phyloP scores from a whole-genome alignment of 176 grass and related monocot species.

The Juncus effusus region DNA sequence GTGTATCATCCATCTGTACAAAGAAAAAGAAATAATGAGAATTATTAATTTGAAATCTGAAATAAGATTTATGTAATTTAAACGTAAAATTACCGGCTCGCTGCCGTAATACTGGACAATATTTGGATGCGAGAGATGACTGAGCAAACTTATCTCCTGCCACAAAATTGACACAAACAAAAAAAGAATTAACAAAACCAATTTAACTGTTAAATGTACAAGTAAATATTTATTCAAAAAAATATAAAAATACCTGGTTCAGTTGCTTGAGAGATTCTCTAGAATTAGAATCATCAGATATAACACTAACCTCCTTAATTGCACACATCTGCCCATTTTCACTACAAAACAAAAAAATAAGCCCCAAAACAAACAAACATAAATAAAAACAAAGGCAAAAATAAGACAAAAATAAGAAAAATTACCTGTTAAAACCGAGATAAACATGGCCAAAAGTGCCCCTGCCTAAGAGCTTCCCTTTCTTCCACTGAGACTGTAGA shows the following conservation, averaged over 20 bases:
- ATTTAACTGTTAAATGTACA: slow-evolving; percentile 1
- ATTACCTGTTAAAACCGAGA: slow-evolving; percentile 75
- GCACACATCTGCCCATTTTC: slow-evolving; percentile 89
- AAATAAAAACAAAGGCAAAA: slow-evolving; percentile 3
- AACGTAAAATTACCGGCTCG: slow-evolving; percentile 51
- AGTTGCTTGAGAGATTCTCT: slow-evolving; percentile 95
- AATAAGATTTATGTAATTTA: slow-evolving; percentile 24
- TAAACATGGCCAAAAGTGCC: slow-evolving; percentile 83
- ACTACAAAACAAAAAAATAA: slow-evolving; percentile 44
- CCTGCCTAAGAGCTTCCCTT: slow-evolving; percentile 62
- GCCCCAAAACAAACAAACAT: slow-evolving; percentile 9
- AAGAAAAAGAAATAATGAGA: background rate
- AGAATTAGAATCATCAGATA: slow-evolving; percentile 87
- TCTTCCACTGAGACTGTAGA: slow-evolving; percentile 68
- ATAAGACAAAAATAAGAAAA: slow-evolving; percentile 18
- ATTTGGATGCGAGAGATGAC: slow-evolving; percentile 75
- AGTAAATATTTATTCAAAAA: too few relatives aligned
- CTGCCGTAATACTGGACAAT: slow-evolving; percentile 90
- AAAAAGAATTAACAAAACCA: slow-evolving; percentile 21
- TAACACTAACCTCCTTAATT: slow-evolving; percentile 95
- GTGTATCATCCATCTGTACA: slow-evolving; percentile 59
- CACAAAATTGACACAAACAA: slow-evolving; percentile 12
- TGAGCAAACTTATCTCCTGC: slow-evolving; percentile 94
- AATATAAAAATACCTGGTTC: slow-evolving; percentile 52
- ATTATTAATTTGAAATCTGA: background rate